Percentiles rank a stretch among this genome's conserved stretches.
These are phyloP conservation scores for Gastrolobium bilobum DNA, from an alignment of 306 rosid genomes.

Conservation along the genomic window DNA sequence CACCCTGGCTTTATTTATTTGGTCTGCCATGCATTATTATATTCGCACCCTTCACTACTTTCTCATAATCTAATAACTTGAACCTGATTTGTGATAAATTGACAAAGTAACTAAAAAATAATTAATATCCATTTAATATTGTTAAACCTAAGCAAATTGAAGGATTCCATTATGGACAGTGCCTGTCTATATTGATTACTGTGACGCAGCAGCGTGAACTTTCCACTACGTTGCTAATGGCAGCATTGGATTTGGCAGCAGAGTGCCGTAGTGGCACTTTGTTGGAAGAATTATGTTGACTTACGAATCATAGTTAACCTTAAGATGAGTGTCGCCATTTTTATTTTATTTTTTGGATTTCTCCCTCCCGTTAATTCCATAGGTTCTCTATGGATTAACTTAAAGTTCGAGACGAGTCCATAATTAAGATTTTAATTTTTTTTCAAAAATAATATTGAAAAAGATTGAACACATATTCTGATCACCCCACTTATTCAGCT, in stretches of 20 bases:
- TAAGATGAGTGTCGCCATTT: neutral
- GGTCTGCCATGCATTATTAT: slow-evolving; percentile 35
- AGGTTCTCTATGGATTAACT: too few species aligned
- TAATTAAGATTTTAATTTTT: too few species aligned
- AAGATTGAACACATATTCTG: too few species aligned
- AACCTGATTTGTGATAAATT: slow-evolving; percentile 1
- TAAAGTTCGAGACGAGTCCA: too few species aligned
- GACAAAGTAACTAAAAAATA: neutral
- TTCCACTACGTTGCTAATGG: slow-evolving; percentile 48
- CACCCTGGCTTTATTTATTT: slow-evolving; percentile 32
- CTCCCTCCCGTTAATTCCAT: too few species aligned
- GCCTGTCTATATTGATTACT: slow-evolving; percentile 25
- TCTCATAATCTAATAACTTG: neutral
- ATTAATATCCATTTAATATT: slow-evolving; percentile 28
- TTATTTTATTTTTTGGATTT: neutral
- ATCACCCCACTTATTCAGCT: too few species aligned
- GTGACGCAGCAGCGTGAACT: slow-evolving; percentile 48
- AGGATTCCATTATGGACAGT: slow-evolving; percentile 17
- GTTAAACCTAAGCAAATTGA: slow-evolving; percentile 27
- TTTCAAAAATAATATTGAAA: too few species aligned
- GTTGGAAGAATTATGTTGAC: slow-evolving; percentile 23
- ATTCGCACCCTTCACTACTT: slow-evolving; percentile 6
- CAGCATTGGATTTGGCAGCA: slow-evolving; percentile 50
- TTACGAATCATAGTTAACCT: neutral
- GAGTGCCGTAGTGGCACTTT: slow-evolving; percentile 45